These are phyloP conservation scores for Fibroporia radiculosa DNA, from an alignment of 768 basidiomycete species.

Conservation along the genomic window DNA sequence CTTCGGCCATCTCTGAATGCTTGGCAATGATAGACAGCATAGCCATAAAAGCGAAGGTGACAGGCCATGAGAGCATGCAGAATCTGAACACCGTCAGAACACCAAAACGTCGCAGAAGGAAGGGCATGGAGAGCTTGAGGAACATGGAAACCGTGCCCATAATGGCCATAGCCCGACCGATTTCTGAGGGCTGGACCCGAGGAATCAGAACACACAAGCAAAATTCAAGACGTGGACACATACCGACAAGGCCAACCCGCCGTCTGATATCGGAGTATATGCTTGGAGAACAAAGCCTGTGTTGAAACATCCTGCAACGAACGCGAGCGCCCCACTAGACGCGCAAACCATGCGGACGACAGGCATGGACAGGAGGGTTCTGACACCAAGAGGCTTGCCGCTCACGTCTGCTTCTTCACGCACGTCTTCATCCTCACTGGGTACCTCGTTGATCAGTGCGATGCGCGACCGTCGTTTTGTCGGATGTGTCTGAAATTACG, in stretches of 20 bases:
- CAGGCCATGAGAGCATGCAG: constrained; percentile 47
- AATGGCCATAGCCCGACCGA: constrained; percentile 49
- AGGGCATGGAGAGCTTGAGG: constrained; percentile 48
- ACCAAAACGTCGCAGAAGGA: constrained; percentile 42
- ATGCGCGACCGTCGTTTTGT: constrained; percentile 6
- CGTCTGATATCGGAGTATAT: constrained; percentile 49
- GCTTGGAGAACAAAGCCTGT: constrained; percentile 62
- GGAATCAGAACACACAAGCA: not conserved
- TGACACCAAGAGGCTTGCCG: constrained; percentile 17
- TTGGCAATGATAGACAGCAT: constrained; percentile 41
- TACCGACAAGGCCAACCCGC: constrained; percentile 56
- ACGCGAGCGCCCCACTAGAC: constrained; percentile 45
- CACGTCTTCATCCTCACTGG: constrained; percentile 3
- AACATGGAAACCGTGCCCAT: constrained; percentile 43
- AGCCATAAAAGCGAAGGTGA: constrained; percentile 42
- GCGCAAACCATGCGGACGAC: constrained; percentile 44
- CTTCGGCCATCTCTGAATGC: constrained; percentile 20
- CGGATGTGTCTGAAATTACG: constrained; percentile 17
- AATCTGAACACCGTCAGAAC: constrained; percentile 41
- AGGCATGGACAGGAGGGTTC: constrained; percentile 39
- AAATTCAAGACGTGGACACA: constrained; percentile 15
- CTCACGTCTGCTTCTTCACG: too few species aligned
- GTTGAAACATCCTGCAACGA: constrained; percentile 50
- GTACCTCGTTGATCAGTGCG: constrained; percentile 4
- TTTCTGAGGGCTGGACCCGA: constrained; percentile 38